These are phyloP conservation scores for Bryoerythrophyllum caledonicum DNA, from an alignment of 225 moss, liverwort and hornwort genomes.

Conservation along the genomic window DNA sequence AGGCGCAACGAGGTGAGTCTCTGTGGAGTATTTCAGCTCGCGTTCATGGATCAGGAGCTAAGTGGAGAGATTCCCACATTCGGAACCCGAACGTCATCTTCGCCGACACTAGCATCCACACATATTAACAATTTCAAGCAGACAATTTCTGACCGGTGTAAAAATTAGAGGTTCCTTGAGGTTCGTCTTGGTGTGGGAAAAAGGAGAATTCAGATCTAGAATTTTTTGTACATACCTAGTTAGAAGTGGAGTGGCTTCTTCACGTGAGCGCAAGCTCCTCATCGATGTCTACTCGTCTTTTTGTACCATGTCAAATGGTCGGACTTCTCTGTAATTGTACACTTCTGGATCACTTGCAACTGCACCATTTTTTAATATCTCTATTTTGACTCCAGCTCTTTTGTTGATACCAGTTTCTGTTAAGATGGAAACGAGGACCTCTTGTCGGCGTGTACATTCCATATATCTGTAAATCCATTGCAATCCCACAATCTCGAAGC, in stretches of 20 bases:
- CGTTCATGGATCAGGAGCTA: conserved; percentile 58
- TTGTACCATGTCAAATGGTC: conserved; percentile 35
- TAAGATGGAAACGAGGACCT: neutral
- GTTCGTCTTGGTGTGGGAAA: neutral
- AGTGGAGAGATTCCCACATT: conserved; percentile 72
- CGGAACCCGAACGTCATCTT: conserved; percentile 76
- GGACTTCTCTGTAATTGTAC: conserved; percentile 16
- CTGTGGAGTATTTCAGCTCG: conserved; percentile 67
- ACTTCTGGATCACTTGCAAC: neutral
- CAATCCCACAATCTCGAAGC: neutral
- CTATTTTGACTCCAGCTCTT: neutral
- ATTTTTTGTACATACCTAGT: conserved; percentile 20
- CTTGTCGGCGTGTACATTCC: neutral
- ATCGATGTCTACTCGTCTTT: conserved; percentile 6
- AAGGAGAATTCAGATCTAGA: conserved; percentile 2
- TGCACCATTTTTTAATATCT: neutral
- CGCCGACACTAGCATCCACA: conserved; percentile 61
- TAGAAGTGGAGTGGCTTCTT: conserved; percentile 7
- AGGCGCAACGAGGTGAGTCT: conserved; percentile 51
- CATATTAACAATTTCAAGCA: conserved; percentile 27
- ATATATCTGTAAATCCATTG: neutral
- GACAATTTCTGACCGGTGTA: no score
- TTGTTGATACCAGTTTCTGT: neutral
- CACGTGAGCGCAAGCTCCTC: conserved; percentile 20
- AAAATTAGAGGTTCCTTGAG: conserved; percentile 4